Evolutionary conservation across 768 basidiomycete species (phyloP).

Genomic region (Gymnopilus junonius): DNA sequence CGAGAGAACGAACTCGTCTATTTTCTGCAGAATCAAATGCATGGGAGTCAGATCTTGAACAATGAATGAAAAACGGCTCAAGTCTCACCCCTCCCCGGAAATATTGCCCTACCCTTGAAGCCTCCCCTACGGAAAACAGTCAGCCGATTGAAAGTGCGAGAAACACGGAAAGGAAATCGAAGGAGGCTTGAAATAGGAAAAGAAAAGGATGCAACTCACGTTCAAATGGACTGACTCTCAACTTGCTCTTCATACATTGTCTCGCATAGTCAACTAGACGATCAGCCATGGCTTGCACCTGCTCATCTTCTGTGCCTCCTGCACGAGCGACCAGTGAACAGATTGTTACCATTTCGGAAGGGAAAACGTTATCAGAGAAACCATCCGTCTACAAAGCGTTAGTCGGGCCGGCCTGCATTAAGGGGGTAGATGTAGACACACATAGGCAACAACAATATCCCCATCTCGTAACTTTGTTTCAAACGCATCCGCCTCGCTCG

Average conservation of each 20-base stretch:
- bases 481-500: constrained; percentile 49
- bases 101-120: constrained; percentile 64
- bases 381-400: constrained; percentile 50
- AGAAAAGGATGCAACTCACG: constrained; percentile 41
- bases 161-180: neutral
- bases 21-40: constrained; percentile 57
- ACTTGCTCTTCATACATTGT: constrained; percentile 69
- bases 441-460: constrained; percentile 57
- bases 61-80: neutral
- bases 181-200: neutral
- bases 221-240: constrained; percentile 75
- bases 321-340: constrained; percentile 67
- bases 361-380: constrained; percentile 65
- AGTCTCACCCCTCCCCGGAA: constrained; percentile 73
- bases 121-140: constrained; percentile 49
- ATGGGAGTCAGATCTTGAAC: constrained; percentile 13
- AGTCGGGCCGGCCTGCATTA: neutral
- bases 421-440: constrained; percentile 20
- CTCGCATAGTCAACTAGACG: constrained; percentile 71
- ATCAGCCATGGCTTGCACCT: constrained; percentile 75
- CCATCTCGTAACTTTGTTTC: constrained; percentile 52
- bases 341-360: constrained; percentile 70
- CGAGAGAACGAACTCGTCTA: constrained; percentile 69
- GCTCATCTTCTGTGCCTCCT: constrained; percentile 58
- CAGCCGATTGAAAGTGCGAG: neutral